Base-by-base conservation (phyloP, 1,284 basidiomycete species). In the Bjerkandera adusta region DNA sequence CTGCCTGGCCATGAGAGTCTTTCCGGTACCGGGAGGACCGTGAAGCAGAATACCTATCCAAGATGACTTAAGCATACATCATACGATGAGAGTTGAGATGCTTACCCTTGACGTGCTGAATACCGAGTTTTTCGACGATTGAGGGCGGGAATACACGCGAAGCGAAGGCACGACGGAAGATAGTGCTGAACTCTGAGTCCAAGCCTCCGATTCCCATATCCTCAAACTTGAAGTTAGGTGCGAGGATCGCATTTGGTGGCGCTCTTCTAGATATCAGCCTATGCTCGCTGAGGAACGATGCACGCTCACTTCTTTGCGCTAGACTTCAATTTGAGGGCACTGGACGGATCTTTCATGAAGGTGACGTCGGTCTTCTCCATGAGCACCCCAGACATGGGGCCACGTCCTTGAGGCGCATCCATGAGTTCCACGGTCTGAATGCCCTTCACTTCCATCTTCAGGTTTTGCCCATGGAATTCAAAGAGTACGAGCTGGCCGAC, bases 121-220 rank as follows among this genome's bases (percentile, higher is more conserved):
- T 99, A 35, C 97, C 97, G 25, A 99, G 83, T 70, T 97, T 98
- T 58, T 99, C 96, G 3, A 99, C 95, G 1, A 99, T 78, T 1
- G 84, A 92, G 0, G 94, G 95, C 20, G 97, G 97, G 70, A 99
- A 99, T 36, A 99, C 95, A 48, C 97, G 92, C 49, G 90, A 94
- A 0, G 97, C 96, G 65, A 99, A 99, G 0, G 97, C 97, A 63
- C 97, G 89, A 66, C 97, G 91, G 75, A 99, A 99, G 64, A 99
- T 99, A 47, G 92, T 86, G 48, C 84, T 84, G 63, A 99, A 99
- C 64, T 99, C 97, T 6, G 81, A 76, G 67, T 99, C 97, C 33
- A 99, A 76, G 64, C 97, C 97, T 64, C 97, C 97, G 60, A 99
- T 98, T 21, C 97, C 97, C 96, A 99, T 99, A 67, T 99, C 97